Conservation (phyloP, 768 basidiomycete genomes). For the Pulveroboletus sp. region DNA sequence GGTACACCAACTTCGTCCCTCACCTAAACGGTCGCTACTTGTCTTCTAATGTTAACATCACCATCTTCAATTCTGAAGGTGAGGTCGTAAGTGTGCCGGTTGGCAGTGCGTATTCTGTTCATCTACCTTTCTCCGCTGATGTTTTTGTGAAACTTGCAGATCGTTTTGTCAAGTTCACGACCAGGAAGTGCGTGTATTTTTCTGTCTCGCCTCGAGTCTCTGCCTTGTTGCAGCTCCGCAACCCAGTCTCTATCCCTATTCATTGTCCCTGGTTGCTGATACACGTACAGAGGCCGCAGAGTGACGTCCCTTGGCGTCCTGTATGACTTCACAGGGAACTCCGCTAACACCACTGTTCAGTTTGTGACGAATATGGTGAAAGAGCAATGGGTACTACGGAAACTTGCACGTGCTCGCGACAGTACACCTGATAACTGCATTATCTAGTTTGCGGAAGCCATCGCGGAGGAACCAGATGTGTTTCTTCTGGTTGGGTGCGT, state of each 20-base stretch:
- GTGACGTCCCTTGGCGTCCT: conserved; percentile 81
- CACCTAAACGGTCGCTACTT: conserved; percentile 70
- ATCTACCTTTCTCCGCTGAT: conserved; percentile 25
- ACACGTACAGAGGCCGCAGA: conserved; percentile 47
- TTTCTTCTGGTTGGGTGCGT: conserved; percentile 68
- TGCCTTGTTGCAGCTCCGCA: not conserved
- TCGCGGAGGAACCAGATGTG: conserved; percentile 75
- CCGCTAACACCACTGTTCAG: conserved; percentile 70
- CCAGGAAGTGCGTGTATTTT: conserved; percentile 49
- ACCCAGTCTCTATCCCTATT: not conserved
- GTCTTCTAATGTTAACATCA: conserved; percentile 80
- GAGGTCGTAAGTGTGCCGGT: conserved; percentile 39
- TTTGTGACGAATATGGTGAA: conserved; percentile 70
- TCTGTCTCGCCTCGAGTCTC: not conserved
- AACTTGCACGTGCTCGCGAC: too few relatives aligned
- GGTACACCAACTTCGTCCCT: conserved; percentile 63
- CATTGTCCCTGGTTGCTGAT: not conserved
- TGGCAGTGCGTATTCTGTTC: conserved; percentile 34
- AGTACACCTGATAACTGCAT: not conserved
- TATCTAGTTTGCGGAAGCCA: conserved; percentile 68
- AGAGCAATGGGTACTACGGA: conserved; percentile 76
- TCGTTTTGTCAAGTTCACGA: conserved; percentile 69
- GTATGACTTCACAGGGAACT: conserved; percentile 72
- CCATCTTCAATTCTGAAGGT: conserved; percentile 32
- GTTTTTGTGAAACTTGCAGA: conserved; percentile 36